Evolutionary conservation across 306 rosid genomes (phyloP).

Genomic region (Rosa lucieae): DNA sequence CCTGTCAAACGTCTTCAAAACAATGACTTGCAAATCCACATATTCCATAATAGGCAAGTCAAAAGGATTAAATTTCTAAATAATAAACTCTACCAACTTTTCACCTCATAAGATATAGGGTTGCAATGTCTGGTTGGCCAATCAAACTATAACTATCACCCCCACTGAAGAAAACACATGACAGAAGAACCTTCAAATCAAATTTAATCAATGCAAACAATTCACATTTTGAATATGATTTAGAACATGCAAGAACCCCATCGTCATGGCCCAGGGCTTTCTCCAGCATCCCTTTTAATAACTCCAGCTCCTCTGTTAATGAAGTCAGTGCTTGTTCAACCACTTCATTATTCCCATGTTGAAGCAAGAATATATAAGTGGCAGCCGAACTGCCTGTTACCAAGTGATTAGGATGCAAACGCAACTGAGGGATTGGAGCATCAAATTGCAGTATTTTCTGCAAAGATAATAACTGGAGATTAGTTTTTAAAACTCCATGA

Average conservation of each 20-base stretch:
- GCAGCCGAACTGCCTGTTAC: conserved; percentile 87
- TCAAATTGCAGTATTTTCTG: conserved; percentile 77
- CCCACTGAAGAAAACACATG: conserved; percentile 53
- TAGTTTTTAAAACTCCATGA: conserved; percentile 54
- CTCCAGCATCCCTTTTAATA: conserved; percentile 61
- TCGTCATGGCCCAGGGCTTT: conserved; percentile 35
- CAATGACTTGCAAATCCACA: conserved; percentile 70
- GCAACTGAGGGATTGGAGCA: conserved; percentile 67
- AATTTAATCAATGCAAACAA: conserved; percentile 67
- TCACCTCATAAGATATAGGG: conserved; percentile 59
- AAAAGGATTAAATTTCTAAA: conserved; percentile 65
- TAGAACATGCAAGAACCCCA: conserved; percentile 32
- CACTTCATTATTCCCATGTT: conserved; percentile 79
- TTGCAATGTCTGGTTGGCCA: conserved; percentile 46
- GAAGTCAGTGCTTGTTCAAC: conserved; percentile 60
- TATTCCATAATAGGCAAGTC: conserved; percentile 55
- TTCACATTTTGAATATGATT: conserved; percentile 60
- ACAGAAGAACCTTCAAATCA: conserved; percentile 74
- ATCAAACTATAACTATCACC: conserved; percentile 39
- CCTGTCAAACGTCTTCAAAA: conserved; percentile 65
- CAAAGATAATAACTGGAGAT: conserved; percentile 52
- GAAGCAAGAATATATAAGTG: conserved; percentile 86
- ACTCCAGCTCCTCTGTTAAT: conserved; percentile 63
- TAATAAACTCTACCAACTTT: conserved; percentile 52
- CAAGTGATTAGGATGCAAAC: conserved; percentile 84